Percentiles rank a stretch among this genome's conserved stretches.
Evolutionary conservation across 768 basidiomycete species (phyloP).

Genomic region (Paxillus involutus): DNA sequence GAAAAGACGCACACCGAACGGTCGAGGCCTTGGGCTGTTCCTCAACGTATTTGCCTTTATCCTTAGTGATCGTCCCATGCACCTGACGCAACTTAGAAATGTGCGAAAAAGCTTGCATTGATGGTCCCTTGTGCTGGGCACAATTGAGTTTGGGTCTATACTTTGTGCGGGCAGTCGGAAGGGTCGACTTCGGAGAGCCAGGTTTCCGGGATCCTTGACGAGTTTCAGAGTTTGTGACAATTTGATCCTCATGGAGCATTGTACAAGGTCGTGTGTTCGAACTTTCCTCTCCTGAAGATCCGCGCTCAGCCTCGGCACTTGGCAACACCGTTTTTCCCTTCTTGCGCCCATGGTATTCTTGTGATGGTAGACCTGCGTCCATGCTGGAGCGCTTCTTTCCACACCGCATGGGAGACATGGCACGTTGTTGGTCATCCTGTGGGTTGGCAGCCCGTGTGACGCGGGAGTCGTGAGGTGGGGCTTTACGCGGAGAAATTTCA

Average conservation of each 20-base stretch:
- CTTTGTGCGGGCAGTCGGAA: constrained; percentile 31
- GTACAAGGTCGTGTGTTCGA: constrained; percentile 3
- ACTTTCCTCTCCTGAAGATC: constrained; percentile 18
- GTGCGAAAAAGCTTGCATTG: constrained; percentile 18
- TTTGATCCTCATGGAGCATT: constrained; percentile 5
- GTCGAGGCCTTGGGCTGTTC: constrained; percentile 4
- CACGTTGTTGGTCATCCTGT: constrained; percentile 20
- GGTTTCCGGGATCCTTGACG: constrained; percentile 2
- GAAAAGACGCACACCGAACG: not conserved
- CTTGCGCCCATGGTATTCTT: constrained; percentile 27
- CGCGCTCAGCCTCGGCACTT: constrained; percentile 6
- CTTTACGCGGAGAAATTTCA: constrained; percentile 48
- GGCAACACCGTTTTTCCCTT: constrained; percentile 28
- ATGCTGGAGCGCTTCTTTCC: constrained; percentile 49
- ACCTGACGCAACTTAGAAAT: constrained; percentile 12
- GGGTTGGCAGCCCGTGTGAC: constrained; percentile 8
- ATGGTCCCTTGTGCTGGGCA: constrained; percentile 16
- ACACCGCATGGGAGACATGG: constrained; percentile 40
- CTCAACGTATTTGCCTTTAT: constrained; percentile 11
- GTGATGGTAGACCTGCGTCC: constrained; percentile 18
- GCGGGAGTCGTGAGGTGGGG: constrained; percentile 2
- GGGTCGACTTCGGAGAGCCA: constrained; percentile 4
- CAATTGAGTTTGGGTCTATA: constrained; percentile 21
- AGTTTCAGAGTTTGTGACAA: constrained; percentile 3
- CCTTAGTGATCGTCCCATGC: constrained; percentile 6